These are phyloP conservation scores for Lactarius quietus DNA, from an alignment of 768 basidiomycete species.

Conservation along the genomic window DNA sequence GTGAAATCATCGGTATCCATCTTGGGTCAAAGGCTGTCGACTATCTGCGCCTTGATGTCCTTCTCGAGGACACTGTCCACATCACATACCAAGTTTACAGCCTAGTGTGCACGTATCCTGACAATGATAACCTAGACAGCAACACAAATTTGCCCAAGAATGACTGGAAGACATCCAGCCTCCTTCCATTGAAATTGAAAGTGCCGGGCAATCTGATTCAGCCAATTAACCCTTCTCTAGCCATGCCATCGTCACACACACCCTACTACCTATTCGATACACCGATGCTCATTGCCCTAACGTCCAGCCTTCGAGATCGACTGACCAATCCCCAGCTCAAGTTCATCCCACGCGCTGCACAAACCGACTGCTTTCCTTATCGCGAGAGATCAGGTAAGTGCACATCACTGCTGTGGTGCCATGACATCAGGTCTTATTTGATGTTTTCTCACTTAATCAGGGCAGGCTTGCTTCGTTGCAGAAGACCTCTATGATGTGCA, in stretches of 20 bases:
- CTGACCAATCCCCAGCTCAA: not conserved
- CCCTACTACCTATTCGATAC: not conserved
- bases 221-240: not conserved
- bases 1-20: too few relatives aligned
- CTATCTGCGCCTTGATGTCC: too few relatives aligned
- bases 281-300: not conserved
- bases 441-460: too few relatives aligned
- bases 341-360: not conserved
- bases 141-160: too few relatives aligned
- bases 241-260: not conserved
- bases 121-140: too few relatives aligned
- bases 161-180: too few relatives aligned
- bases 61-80: too few relatives aligned
- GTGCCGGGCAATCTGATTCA: not conserved
- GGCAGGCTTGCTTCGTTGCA: too few relatives aligned
- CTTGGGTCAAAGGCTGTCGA: too few relatives aligned
- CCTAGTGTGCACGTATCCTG: not conserved
- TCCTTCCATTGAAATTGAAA: not conserved
- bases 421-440: too few relatives aligned
- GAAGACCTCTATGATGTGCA: too few relatives aligned
- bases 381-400: not conserved
- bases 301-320: not conserved
- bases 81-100: not conserved
- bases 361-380: not conserved
- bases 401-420: too few relatives aligned